Evolutionary conservation across 345 rosid genomes (phyloP).

Genomic region (Anastatica hierochuntica): DNA sequence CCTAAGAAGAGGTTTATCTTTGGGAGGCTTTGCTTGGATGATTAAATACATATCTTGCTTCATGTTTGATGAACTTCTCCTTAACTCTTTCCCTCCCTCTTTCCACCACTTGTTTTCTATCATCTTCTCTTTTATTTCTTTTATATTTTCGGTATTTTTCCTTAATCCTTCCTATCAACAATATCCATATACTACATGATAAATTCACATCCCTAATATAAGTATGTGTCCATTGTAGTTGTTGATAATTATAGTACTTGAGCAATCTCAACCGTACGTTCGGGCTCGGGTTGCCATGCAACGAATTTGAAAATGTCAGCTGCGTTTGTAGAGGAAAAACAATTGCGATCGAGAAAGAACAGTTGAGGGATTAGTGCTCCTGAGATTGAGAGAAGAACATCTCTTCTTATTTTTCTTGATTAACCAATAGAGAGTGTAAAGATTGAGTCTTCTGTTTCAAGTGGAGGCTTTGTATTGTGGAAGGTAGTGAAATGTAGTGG

Average conservation of each 20-base stretch:
- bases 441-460: too few species aligned
- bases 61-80: constrained; percentile 47
- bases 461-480: neutral
- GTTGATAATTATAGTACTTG: constrained; percentile 6
- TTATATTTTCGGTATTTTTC: constrained; percentile 11
- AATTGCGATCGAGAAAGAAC: neutral
- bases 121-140: constrained; percentile 10
- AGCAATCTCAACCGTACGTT: constrained; percentile 23
- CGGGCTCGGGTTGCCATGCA: constrained; percentile 25
- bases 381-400: constrained; percentile 16
- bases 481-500: neutral
- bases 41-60: constrained; percentile 61
- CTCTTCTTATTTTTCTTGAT: constrained; percentile 15
- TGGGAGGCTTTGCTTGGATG: constrained; percentile 52
- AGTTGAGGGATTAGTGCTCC: constrained; percentile 12
- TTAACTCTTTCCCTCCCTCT: constrained; percentile 49
- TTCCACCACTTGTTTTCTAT: constrained; percentile 42
- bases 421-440: too few species aligned
- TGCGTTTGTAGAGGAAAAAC: constrained; percentile 14
- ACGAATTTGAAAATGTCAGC: constrained; percentile 6
- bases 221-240: too few species aligned
- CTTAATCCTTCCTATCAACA: constrained; percentile 23
- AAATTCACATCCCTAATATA: neutral
- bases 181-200: too few species aligned
- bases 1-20: constrained; percentile 49